These are phyloP conservation scores for Alternaria longipes DNA, from an alignment of 2,329 filamentous ascomycete species.

Conservation along the genomic window DNA sequence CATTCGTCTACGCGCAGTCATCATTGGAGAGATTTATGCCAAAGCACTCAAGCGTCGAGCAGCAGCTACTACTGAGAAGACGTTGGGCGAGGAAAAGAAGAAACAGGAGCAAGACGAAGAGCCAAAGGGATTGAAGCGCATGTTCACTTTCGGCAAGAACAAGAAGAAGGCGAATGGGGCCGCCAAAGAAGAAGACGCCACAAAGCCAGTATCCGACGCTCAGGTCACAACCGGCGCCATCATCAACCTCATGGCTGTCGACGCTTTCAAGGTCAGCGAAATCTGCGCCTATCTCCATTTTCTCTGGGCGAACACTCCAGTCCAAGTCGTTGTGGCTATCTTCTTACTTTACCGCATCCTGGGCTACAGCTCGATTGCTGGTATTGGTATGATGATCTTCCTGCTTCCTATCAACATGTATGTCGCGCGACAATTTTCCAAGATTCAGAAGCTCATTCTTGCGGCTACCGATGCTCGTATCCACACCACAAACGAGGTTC, in stretches of 20 bases:
- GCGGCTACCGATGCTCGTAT: slow-evolving; percentile 94
- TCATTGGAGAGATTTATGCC: slow-evolving; percentile 96
- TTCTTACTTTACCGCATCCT: slow-evolving; percentile 87
- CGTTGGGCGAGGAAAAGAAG: slow-evolving; percentile 69
- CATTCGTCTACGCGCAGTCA: slow-evolving; percentile 90
- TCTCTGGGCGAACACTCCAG: slow-evolving; percentile 88
- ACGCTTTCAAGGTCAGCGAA: slow-evolving; percentile 98
- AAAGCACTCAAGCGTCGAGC: slow-evolving; percentile 94
- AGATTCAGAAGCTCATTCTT: slow-evolving; percentile 89
- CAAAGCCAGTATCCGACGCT: slow-evolving; percentile 61
- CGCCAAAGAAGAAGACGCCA: slow-evolving; percentile 42
- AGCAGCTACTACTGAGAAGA: slow-evolving; percentile 75
- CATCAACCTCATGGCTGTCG: slow-evolving; percentile 99
- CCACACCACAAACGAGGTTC: slow-evolving; percentile 93
- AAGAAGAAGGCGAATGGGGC: slow-evolving; percentile 59
- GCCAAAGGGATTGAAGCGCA: slow-evolving; percentile 55
- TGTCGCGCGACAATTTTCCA: slow-evolving; percentile 85
- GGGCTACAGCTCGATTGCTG: slow-evolving; percentile 91
- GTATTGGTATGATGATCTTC: slow-evolving; percentile 87
- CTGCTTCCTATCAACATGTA: slow-evolving; percentile 90
- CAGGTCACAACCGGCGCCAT: slow-evolving; percentile 97
- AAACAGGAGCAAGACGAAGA: slow-evolving; percentile 51
- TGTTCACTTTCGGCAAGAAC: slow-evolving; percentile 67
- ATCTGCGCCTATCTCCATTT: slow-evolving; percentile 96
- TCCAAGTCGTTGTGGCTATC: slow-evolving; percentile 84